Evolutionary conservation across 805 yeast species (phyloP).

Genomic region (Myxozyma mucilagina): DNA sequence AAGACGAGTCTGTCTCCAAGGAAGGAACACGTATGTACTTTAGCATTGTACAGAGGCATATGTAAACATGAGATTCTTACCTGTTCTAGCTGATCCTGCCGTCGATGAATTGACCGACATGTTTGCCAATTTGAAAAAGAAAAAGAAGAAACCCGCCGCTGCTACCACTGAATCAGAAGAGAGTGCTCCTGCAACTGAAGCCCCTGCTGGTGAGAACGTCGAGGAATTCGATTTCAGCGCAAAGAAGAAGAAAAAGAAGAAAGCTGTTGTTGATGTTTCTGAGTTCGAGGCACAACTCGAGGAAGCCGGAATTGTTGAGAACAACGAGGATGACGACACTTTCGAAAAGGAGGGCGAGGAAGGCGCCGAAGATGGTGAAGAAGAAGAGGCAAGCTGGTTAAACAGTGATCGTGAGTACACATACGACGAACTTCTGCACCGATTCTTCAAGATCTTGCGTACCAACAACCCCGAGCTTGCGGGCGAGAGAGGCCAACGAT

Average conservation of each 20-base stretch:
- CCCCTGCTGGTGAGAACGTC: conserved; percentile 28
- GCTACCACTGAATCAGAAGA: conserved; percentile 38
- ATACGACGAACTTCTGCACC: conserved; percentile 72
- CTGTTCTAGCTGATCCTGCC: conserved; percentile 30
- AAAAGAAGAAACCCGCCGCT: conserved; percentile 66
- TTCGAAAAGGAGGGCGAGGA: conserved; percentile 38
- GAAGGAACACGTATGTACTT: conserved; percentile 8
- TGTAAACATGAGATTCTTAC: not conserved
- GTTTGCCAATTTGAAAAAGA: conserved; percentile 79
- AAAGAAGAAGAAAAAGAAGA: conserved; percentile 82
- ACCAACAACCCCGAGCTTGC: conserved; percentile 97
- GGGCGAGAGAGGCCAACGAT: conserved; percentile 89
- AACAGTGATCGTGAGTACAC: conserved; percentile 58
- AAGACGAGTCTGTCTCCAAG: conserved; percentile 13
- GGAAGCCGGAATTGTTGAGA: conserved; percentile 79
- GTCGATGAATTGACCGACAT: conserved; percentile 56
- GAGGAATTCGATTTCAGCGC: conserved; percentile 48
- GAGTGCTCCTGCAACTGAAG: conserved; percentile 31
- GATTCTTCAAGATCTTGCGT: conserved; percentile 84
- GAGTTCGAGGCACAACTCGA: conserved; percentile 89
- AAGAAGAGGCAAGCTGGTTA: conserved; percentile 32
- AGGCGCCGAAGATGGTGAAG: conserved; percentile 24
- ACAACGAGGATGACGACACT: conserved; percentile 34
- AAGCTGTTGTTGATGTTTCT: conserved; percentile 56
- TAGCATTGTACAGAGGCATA: not conserved